Percentiles rank a stretch among this genome's conserved stretches.
phyloP scores from a whole-genome alignment of 352 stramenopile genomes.

The Pythium brassicae region DNA sequence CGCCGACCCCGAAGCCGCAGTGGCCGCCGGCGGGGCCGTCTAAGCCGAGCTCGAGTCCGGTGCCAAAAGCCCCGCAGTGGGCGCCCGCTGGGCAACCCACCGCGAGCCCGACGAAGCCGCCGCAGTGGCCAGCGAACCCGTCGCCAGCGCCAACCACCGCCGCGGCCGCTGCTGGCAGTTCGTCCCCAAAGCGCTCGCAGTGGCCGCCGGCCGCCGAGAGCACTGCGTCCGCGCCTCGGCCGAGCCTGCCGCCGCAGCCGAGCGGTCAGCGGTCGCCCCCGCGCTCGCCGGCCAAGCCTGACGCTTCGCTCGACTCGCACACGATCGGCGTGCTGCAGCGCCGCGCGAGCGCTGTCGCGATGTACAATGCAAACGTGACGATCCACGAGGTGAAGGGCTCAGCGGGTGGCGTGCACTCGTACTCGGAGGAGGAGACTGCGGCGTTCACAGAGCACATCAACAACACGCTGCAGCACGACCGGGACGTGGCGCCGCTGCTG shows the following conservation, averaged over 20 bases:
- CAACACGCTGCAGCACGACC: conserved; percentile 72
- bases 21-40: conserved; percentile 34
- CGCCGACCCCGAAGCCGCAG: conserved; percentile 11
- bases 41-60: conserved; percentile 1
- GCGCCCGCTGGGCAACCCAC: conserved; percentile 8
- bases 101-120: conserved; percentile 25
- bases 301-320: conserved; percentile 31
- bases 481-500: conserved; percentile 54
- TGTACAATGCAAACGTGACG: conserved; percentile 56
- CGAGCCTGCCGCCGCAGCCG: conserved; percentile 10
- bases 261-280: conserved; percentile 19
- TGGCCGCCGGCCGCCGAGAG: conserved; percentile 33
- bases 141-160: too few species aligned
- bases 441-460: conserved; percentile 94
- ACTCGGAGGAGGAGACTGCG: conserved; percentile 87
- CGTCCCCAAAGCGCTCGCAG: conserved; percentile 37
- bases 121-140: conserved; percentile 35
- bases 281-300: conserved; percentile 13
- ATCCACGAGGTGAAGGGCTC: conserved; percentile 82
- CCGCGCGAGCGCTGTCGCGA: conserved; percentile 47
- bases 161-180: too few species aligned
- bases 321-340: conserved; percentile 58
- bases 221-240: background rate
- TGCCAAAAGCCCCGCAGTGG: conserved; percentile 9
- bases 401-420: conserved; percentile 78